Base-by-base conservation (phyloP, 2,329 filamentous ascomycete genomes). In the Onygenales sp. region DNA sequence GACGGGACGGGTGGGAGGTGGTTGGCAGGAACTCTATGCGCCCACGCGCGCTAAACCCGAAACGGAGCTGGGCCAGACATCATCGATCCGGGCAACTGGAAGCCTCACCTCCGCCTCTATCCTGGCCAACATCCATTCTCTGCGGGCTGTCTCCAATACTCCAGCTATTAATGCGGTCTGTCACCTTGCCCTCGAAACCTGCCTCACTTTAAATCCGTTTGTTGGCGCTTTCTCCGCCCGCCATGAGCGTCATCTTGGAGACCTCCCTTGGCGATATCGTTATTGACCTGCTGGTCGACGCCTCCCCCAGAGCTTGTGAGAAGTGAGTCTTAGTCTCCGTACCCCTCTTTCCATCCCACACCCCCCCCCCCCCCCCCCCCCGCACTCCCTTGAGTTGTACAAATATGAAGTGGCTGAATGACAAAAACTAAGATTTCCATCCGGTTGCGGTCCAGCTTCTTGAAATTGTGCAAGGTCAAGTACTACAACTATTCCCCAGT, bases 401-500 rank as follows among this genome's bases (percentile, higher is more conserved):
- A 65, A 62, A 65, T 58, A 56, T 63, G 56, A 62, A 63, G 71
- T 66, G 67, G 74, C 81, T 84, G 75, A 85, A 75, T 67, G 69
- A 27, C 68, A 67, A 63, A 73, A 64, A 75, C 76, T 77, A 75
- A 83, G 76, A 76, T 64, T 60, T 70, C 65, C 64, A 62, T 42
- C 42, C 42, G 59, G 48, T 62, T 57, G 57, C 61, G 61, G 64
- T 67, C 58, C 70, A 94, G 89, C 79, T 97, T 98, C 70, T 77
- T 98, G 54, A 97, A 98, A 79, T 87, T 98, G 62, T 96, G 93
- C 82, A 97, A 97, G 75, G 78, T 90, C 72, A 98, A 96, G 76
- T 98, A 97, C 75, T 98, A 96, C 83, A 97, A 97, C 76, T 97
- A 94, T 70, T 85, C 90, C 5, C 93, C 92, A 31, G 76, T 97